Base-by-base conservation (phyloP, 345 rosid species). In the Eucalyptus regnans region DNA sequence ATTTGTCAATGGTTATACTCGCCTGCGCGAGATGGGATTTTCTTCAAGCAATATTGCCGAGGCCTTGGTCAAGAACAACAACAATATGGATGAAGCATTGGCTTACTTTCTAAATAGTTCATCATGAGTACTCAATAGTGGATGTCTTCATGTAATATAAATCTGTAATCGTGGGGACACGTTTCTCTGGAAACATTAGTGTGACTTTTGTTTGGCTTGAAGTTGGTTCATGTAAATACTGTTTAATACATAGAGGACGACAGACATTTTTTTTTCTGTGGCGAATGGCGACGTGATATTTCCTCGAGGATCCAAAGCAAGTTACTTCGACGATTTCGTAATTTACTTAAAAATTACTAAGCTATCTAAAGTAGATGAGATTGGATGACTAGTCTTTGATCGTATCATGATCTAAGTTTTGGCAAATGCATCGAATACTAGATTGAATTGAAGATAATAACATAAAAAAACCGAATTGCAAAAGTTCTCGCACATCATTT, bases 21-120 rank as follows among this genome's bases (percentile, higher is more conserved):
- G 89, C 29, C 92, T 97, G 71, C 93, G 92, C 44, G 99, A 96
- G 91, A 96, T 96, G 99, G 99, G 99, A 29, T 97, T 97, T 92
- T 91, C 98, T 15, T 90, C 98, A 1, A 94, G 90, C 89, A 92
- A 89, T 15, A 94, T 96, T 31, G 94, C 96, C 3, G 98, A 96
- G 6, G 96, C 96, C 86, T 90, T 96, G 49, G 83, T 95, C 87
- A 93, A 93, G 96, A 90, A 91, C 88, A 97, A 96, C 23, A 96
- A 95, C 85, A 96, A 97, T 66, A 92, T 94, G 31, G 96, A 97
- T 46, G 95, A 95, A 91, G 99, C 99, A 64, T 84, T 96, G 95
- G 92, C 97, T 29, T 96, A 96, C 89, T 91, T 93, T 87, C 94
- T 95, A 51, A 93, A 89, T 88, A 88, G 90, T 87, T 89, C 95